phyloP scores from a whole-genome alignment of 1,139 yeast species.

The Candida sojae region DNA sequence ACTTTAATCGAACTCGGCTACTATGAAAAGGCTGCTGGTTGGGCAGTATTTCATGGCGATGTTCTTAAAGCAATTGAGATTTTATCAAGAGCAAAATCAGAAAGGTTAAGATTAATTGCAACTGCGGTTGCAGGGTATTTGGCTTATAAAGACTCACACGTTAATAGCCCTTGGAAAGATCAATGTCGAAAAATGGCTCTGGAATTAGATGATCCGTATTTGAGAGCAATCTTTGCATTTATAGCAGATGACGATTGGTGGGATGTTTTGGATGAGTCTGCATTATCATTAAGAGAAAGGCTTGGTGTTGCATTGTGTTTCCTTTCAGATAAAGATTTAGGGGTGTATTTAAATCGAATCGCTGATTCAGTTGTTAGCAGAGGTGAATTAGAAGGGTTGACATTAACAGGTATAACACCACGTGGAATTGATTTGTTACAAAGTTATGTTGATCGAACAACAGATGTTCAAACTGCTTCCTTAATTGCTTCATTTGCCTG shows the following conservation, averaged over 20 bases:
- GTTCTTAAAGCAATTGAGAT: conserved; percentile 78
- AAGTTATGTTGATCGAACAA: conserved; percentile 83
- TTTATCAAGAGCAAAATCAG: conserved; percentile 59
- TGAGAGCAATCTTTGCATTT: conserved; percentile 89
- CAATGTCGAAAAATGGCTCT: conserved; percentile 87
- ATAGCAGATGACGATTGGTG: conserved; percentile 96
- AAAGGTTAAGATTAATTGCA: conserved; percentile 74
- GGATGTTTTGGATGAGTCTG: conserved; percentile 89
- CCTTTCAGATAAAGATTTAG: conserved; percentile 74
- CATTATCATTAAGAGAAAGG: conserved; percentile 84
- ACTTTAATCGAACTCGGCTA: conserved; percentile 60
- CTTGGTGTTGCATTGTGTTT: conserved; percentile 88
- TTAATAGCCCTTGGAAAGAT: conserved; percentile 90
- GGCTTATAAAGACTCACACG: conserved; percentile 62
- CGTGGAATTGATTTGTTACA: conserved; percentile 80
- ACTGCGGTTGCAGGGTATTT: conserved; percentile 93
- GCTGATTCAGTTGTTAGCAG: conserved; percentile 69
- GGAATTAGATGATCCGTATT: conserved; percentile 85
- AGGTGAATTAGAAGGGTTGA: conserved; percentile 90
- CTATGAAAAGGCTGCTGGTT: conserved; percentile 91
- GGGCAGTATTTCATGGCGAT: conserved; percentile 96
- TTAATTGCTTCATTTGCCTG: conserved; percentile 77
- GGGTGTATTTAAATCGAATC: conserved; percentile 65
- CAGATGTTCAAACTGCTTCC: conserved; percentile 93
- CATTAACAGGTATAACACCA: conserved; percentile 87